A percentile compares a stretch with the other conserved stretches of the same genome.
phyloP scores from a whole-genome alignment of 2,329 filamentous ascomycete genomes.

The Alternaria arborescens region DNA sequence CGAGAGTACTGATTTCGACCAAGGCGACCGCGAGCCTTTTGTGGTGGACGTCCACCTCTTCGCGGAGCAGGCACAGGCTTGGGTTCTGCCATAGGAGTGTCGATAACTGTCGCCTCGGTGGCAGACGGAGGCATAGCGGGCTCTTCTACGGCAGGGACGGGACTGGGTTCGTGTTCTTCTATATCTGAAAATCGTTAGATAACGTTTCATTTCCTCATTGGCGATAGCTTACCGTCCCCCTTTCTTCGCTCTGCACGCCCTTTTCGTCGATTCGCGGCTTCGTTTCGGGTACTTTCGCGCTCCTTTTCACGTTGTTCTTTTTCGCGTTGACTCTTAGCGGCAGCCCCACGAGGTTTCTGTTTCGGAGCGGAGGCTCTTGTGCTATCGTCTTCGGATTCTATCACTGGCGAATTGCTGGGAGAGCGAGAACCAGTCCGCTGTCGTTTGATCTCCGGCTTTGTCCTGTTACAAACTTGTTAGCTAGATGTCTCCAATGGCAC shows the following conservation, averaged over 20 bases:
- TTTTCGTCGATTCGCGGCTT: conserved; percentile 81
- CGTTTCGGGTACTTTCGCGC: conserved; percentile 74
- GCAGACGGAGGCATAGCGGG: conserved; percentile 28
- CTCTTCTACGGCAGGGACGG: conserved; percentile 40
- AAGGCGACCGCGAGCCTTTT: conserved; percentile 44
- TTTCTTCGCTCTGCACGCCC: conserved; percentile 81
- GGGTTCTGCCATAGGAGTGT: conserved; percentile 32
- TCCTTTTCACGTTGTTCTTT: conserved; percentile 72
- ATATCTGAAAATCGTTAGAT: conserved; percentile 39
- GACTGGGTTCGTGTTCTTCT: conserved; percentile 37
- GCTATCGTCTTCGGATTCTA: conserved; percentile 77
- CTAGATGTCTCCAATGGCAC: conserved; percentile 7
- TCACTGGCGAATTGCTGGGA: conserved; percentile 59
- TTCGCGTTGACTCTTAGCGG: conserved; percentile 62
- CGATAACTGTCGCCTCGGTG: conserved; percentile 38
- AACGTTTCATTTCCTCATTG: conserved; percentile 17
- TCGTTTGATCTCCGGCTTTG: conserved; percentile 76
- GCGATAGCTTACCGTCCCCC: conserved; percentile 71
- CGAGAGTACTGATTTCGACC: conserved; percentile 52
- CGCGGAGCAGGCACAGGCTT: conserved; percentile 43
- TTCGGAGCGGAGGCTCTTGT: conserved; percentile 54
- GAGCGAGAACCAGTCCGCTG: conserved; percentile 73
- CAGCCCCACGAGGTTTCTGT: conserved; percentile 58
- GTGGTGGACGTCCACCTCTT: conserved; percentile 47
- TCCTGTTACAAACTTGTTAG: conserved; percentile 62